Evolutionary conservation across 2,329 filamentous ascomycete species (phyloP), one percentile per base, ranked within the genome.

Genomic region (Pseudogymnoascus sp.): DNA sequence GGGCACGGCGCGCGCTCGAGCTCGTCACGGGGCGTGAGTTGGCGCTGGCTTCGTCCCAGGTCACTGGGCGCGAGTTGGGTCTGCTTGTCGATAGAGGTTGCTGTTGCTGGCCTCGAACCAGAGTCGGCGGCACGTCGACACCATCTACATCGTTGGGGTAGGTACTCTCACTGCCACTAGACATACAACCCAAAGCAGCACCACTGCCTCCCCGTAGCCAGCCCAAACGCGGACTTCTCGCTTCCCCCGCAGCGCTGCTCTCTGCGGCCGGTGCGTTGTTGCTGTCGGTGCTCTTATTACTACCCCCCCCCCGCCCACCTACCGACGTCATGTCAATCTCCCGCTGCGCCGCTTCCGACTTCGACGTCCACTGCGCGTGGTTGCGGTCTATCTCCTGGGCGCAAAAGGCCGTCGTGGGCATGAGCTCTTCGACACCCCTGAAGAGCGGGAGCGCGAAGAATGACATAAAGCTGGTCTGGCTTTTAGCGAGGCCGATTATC

Each of bases 391-490:
- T 86, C 75, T 96, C 91, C 25, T 89, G 84, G 11, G 95, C 87
- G 11, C 88, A 90, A 74, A 95, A 97, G 60, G 81, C 79, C 85
- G 97, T 90, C 21, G 84, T 84, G 1, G 94, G 92, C 71, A 97
- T 82, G 37, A 97, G 84, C 69, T 95, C 90, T 31, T 90, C 86
- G 6, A 97, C 88, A 6, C 89, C 90, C 72, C 92, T 86, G 72
- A 99, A 99, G 0, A 99, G 82, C 1, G 94, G 94, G 59, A 92
- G 85, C 14, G 93, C 94, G 74, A 97, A 97, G 70, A 97, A 84
- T 67, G 91, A 94, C 90, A 97, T 97, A 76, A 99, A 99, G 23
- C 91, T 89, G 62, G 97, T 89, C 75, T 99, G 94, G 6, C 92
- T 89, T 68, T 90, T 91, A 66, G 86, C 90, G 62, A 97, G 81